Evolutionary conservation across 768 basidiomycete species (phyloP), one percentile per base, ranked within the genome.

Genomic region (Tremella fuciformis): DNA sequence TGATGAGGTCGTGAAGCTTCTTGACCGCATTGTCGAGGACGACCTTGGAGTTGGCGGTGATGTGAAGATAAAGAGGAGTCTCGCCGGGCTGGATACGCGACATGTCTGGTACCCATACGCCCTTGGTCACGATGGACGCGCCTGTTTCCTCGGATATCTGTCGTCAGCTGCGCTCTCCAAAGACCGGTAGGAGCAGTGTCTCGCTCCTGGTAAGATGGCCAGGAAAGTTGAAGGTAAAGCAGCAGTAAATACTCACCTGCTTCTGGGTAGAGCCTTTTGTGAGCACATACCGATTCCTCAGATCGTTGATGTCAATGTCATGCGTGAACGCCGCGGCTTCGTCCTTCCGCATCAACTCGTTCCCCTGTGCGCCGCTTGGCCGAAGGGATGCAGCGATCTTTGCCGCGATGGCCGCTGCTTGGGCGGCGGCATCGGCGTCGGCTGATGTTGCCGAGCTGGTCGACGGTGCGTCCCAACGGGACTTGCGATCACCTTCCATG

Each of bases 291-390:
- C 94, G 82, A 78, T 98, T 98, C 75, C 93, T 81, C 50, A 92
- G 81, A 77, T 98, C 93, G 75, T 98, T 97, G 76, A 98, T 96
- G 76, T 97, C 94, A 56, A 97, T 93, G 71, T 96, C 90, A 64
- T 89, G 83, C 13, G 85, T 86, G 67, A 86, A 97, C 42, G 82
- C 88, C 65, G 89, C 88, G 71, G 89, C 88, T 40, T 67, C 59
- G 61, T 89, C 88, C 42, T 60, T 58, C 16, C 81, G 81, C 59
- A 80, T 71, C 66, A 80, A 65, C 59, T 78, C 81, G 71, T 69
- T 67, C 3, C 70, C 80, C 26, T 62, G 44, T 15, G 63, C 57
- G 29, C 78, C 80, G n/a, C 56, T 63, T 21, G 64, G 65, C 53
- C 64, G 55, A 21, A 65, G 65, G 11, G 66, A 69, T 18, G 74